Conservation (phyloP, 257 asterid species). For the Eucommia ulmoides region DNA sequence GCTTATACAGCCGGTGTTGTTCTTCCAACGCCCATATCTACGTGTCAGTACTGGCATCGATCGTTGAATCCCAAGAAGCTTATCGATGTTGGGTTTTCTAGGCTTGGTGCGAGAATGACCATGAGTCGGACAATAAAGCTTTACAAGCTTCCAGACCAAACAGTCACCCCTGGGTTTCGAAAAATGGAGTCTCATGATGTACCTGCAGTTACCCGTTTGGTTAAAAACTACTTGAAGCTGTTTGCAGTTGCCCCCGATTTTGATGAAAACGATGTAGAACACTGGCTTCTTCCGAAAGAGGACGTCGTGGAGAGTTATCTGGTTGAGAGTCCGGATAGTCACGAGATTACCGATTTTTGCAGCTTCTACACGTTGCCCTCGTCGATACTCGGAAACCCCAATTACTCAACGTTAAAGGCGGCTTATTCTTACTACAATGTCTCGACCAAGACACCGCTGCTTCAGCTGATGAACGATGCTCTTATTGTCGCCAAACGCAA, state of each 20-base stretch:
- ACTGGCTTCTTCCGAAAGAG: slow-evolving; percentile 24
- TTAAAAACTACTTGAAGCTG: slow-evolving; percentile 19
- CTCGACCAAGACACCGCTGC: slow-evolving; percentile 19
- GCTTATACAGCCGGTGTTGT: slow-evolving; percentile 23
- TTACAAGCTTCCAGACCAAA: slow-evolving; percentile 22
- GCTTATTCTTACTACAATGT: slow-evolving; percentile 26
- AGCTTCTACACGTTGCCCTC: slow-evolving; percentile 23
- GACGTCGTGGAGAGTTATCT: slow-evolving; percentile 22
- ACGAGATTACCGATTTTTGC: slow-evolving; percentile 19
- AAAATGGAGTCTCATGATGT: slow-evolving; percentile 24
- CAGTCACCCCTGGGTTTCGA: slow-evolving; percentile 20
- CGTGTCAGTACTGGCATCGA: slow-evolving; percentile 26
- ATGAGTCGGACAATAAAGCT: slow-evolving; percentile 27
- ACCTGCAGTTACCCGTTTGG: slow-evolving; percentile 22
- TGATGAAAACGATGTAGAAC: slow-evolving; percentile 20
- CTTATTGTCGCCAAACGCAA: slow-evolving; percentile 19
- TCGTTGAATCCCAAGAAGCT: slow-evolving; percentile 25
- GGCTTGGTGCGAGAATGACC: slow-evolving; percentile 25
- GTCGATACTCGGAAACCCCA: slow-evolving; percentile 18
- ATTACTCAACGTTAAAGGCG: slow-evolving; percentile 20
- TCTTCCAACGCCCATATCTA: slow-evolving; percentile 22
- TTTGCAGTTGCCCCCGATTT: slow-evolving; percentile 21
- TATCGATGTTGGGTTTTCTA: slow-evolving; percentile 23
- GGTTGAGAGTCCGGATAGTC: slow-evolving; percentile 20
- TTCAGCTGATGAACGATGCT: slow-evolving; percentile 23